phyloP scores from a whole-genome alignment of 2,329 filamentous ascomycete genomes.

The Ophiostoma perfectum region DNA sequence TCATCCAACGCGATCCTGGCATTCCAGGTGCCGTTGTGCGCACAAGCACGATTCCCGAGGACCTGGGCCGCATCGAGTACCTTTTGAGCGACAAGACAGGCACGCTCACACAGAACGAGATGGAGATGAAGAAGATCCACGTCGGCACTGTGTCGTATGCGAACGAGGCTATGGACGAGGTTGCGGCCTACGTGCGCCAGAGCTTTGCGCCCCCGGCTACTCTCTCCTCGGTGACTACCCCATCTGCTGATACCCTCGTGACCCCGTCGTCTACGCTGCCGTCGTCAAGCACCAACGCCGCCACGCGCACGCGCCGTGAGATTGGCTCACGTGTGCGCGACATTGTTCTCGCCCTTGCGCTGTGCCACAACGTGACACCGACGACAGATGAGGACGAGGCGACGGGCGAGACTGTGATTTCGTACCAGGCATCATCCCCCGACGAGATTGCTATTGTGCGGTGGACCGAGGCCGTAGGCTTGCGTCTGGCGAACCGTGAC shows the following conservation, averaged over 20 bases:
- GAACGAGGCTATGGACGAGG: constrained; percentile 98
- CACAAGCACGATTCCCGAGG: constrained; percentile 95
- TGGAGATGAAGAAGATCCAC: constrained; percentile 98
- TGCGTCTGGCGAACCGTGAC: constrained; percentile 79
- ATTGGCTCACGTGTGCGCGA: constrained; percentile 91
- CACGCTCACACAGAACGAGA: constrained; percentile 96
- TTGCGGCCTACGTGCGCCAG: constrained; percentile 77
- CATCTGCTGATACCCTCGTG: constrained; percentile 45
- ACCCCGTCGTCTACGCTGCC: constrained; percentile 62
- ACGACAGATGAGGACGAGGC: constrained; percentile 67
- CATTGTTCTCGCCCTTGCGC: constrained; percentile 81
- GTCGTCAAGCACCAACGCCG: constrained; percentile 37
- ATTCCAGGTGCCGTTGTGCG: constrained; percentile 90
- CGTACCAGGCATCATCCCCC: constrained; percentile 93
- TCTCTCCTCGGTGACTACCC: constrained; percentile 17
- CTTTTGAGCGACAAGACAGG: constrained; percentile 95
- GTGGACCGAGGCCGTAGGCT: constrained; percentile 88
- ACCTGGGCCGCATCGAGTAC: constrained; percentile 92
- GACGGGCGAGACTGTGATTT: constrained; percentile 68
- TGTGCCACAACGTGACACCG: constrained; percentile 97
- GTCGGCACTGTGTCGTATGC: constrained; percentile 97
- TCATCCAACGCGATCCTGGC: constrained; percentile 84
- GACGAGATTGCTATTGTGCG: constrained; percentile 97
- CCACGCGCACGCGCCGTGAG: constrained; percentile 81
- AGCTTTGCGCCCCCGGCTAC: constrained; percentile 58